phyloP scores from a whole-genome alignment of 2,329 filamentous ascomycete genomes.

The Colletotrichum nymphaeae region DNA sequence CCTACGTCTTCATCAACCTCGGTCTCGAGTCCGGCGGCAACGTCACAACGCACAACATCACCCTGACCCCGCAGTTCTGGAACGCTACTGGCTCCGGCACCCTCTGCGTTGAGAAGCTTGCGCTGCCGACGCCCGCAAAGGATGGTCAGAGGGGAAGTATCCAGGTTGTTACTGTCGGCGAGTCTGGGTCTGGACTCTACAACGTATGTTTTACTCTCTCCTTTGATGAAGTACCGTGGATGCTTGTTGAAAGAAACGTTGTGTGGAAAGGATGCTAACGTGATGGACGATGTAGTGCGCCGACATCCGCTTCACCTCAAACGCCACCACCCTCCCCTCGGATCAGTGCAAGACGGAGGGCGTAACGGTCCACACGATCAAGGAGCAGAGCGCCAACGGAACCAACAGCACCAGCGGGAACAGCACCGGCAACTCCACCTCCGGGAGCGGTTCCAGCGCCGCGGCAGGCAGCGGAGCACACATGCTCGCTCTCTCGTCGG shows the following conservation, averaged over 20 bases:
- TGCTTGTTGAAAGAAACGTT: too few species aligned
- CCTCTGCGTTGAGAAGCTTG: slow-evolving; percentile 73
- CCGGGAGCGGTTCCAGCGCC: slow-evolving; percentile 25
- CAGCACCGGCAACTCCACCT: slow-evolving; percentile 30
- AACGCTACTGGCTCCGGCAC: slow-evolving; percentile 70
- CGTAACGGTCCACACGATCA: slow-evolving; percentile 53
- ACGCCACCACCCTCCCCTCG: slow-evolving; percentile 56
- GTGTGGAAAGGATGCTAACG: slow-evolving; percentile 22
- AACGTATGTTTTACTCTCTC: slow-evolving; percentile 58
- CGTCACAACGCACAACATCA: slow-evolving; percentile 75
- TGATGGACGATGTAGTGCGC: slow-evolving; percentile 65
- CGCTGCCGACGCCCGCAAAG: slow-evolving; percentile 61
- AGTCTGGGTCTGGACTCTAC: slow-evolving; percentile 71
- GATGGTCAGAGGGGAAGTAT: slow-evolving; percentile 75
- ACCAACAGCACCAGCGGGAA: slow-evolving; percentile 24
- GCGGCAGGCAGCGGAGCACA: slow-evolving; percentile 35
- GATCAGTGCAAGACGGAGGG: slow-evolving; percentile 69
- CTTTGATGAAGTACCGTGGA: background rate
- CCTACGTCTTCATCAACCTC: slow-evolving; percentile 65
- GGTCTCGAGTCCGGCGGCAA: slow-evolving; percentile 57
- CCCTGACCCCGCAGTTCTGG: slow-evolving; percentile 69
- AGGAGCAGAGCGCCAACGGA: slow-evolving; percentile 41
- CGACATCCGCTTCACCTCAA: slow-evolving; percentile 74
- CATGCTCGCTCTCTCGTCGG: slow-evolving; percentile 46
- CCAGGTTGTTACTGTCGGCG: slow-evolving; percentile 75